Percentiles rank a stretch among this genome's conserved stretches.
These are phyloP conservation scores for Pleurotus salmoneostramineus DNA, from an alignment of 768 basidiomycete genomes.

Conservation along the genomic window DNA sequence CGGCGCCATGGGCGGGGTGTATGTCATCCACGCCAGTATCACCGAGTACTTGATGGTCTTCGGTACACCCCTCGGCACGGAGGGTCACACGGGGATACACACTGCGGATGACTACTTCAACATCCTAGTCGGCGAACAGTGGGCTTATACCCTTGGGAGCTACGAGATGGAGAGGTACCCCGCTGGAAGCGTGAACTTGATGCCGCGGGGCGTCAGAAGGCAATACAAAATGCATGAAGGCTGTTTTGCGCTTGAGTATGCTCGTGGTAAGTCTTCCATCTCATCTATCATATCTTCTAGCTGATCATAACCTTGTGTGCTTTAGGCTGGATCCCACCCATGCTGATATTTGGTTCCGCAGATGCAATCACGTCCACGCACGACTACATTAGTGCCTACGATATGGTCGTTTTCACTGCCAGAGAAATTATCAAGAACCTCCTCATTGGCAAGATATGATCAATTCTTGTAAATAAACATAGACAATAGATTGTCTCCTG, in stretches of 20 bases:
- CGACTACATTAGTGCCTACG: slow-evolving; percentile 78
- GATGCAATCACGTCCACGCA: slow-evolving; percentile 87
- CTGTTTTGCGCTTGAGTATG: slow-evolving; percentile 95
- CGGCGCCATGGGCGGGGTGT: slow-evolving; percentile 98
- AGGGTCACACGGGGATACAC: slow-evolving; percentile 92
- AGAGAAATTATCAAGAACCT: slow-evolving; percentile 84
- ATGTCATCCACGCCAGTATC: slow-evolving; percentile 92
- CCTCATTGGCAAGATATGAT: slow-evolving; percentile 81
- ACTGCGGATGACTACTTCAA: slow-evolving; percentile 98
- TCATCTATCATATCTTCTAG: not conserved
- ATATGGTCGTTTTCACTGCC: slow-evolving; percentile 73
- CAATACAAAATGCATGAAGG: slow-evolving; percentile 99
- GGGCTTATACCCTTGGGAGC: slow-evolving; percentile 81
- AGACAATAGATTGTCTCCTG: no score
- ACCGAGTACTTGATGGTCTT: slow-evolving; percentile 97
- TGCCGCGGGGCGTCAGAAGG: slow-evolving; percentile 81
- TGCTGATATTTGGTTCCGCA: slow-evolving; percentile 92
- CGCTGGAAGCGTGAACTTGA: slow-evolving; percentile 80
- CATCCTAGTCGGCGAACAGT: slow-evolving; percentile 91
- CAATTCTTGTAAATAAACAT: no score
- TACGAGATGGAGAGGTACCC: slow-evolving; percentile 84
- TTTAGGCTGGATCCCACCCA: slow-evolving; percentile 93
- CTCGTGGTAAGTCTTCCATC: slow-evolving; percentile 57
- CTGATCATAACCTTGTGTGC: not conserved
- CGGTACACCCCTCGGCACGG: slow-evolving; percentile 94